Evolutionary conservation across 441 rosid genomes (phyloP).

Genomic region (Biscutella laevigata): DNA sequence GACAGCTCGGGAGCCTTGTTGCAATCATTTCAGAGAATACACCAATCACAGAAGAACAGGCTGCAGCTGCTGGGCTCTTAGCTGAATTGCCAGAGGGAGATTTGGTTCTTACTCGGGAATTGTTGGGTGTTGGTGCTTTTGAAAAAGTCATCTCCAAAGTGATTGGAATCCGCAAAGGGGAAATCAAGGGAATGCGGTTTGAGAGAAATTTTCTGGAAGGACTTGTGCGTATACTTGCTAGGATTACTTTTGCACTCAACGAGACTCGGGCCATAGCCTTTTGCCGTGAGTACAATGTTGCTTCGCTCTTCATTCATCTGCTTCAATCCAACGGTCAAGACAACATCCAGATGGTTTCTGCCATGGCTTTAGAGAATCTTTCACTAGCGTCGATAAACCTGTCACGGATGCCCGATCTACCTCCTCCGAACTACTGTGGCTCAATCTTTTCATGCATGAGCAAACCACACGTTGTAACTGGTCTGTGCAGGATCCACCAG

Average conservation of each 20-base stretch:
- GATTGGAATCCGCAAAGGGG: constrained; percentile 63
- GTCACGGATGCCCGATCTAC: constrained; percentile 63
- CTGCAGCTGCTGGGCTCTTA: constrained; percentile 79
- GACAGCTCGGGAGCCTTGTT: constrained; percentile 75
- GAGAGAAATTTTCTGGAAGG: constrained; percentile 75
- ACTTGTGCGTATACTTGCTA: constrained; percentile 70
- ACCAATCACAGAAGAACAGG: constrained; percentile 80
- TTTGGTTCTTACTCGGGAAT: constrained; percentile 72
- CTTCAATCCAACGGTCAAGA: constrained; percentile 79
- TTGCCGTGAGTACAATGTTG: constrained; percentile 61
- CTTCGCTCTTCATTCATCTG: constrained; percentile 55
- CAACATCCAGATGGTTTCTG: constrained; percentile 77
- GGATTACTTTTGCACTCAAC: constrained; percentile 67
- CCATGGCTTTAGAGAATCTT: constrained; percentile 81
- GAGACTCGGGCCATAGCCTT: constrained; percentile 56
- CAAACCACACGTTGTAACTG: constrained; percentile 53
- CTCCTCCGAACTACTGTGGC: constrained; percentile 46
- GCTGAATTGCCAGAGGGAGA: constrained; percentile 91
- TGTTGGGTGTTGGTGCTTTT: constrained; percentile 70
- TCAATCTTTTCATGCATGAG: constrained; percentile 66
- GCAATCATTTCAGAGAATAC: constrained; percentile 62
- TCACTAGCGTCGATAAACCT: constrained; percentile 62
- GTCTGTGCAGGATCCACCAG: constrained; percentile 70
- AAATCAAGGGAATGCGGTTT: constrained; percentile 62
- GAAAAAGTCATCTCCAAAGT: constrained; percentile 46